Evolutionary conservation across 106 monocot species (phyloP), one percentile per base, ranked within the genome.

Genomic region (Acanthochlamys bracteata): DNA sequence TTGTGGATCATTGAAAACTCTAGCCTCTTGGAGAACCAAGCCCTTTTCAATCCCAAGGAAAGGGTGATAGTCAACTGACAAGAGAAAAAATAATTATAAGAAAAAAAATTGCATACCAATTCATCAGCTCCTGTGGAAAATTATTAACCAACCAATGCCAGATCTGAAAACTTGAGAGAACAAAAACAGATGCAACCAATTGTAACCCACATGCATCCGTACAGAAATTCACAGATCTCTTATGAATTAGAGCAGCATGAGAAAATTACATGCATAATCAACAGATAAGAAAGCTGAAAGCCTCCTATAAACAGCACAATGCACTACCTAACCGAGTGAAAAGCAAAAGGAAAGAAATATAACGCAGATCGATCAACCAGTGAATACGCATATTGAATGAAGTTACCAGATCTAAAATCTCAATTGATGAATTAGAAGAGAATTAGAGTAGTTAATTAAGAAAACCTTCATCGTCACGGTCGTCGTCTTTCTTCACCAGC

Each of bases 41-140:
- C 98, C 88, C 71, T 99, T 99, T 73, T 99, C 92, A 8, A 98
- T 98, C 27, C 98, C 98, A 12, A 92, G 55, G 67, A 98, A 98
- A 11, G 98, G 98, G 65, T 88, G 88, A 68, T 92, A 92, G 23
- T 92, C 85, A 74, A 55, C 88, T 80, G 79, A 33, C 72, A 76
- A 19, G 10, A 68, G 45, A 59, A 20, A 55, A 55, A 55, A 49
- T 1, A 15, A 55, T 15, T 4, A 21, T 19, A 21, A 55, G 43
- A 52, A 27, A 75, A 16, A 67, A 60, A 12, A 42, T 65, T 16
- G n/a, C n/a, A n/a, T 47, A 63, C 11, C 12, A 45, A 24, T 15
- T 14, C 59, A 33, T 40, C 11, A 15, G 58, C 49, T 49, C 49
- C 49, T 10, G 10, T 10, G 10, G 15, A 17, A 49, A 14, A 49